These are phyloP conservation scores for Pyrus bretschneideri DNA, from an alignment of 306 rosid genomes.

Conservation along the genomic window DNA sequence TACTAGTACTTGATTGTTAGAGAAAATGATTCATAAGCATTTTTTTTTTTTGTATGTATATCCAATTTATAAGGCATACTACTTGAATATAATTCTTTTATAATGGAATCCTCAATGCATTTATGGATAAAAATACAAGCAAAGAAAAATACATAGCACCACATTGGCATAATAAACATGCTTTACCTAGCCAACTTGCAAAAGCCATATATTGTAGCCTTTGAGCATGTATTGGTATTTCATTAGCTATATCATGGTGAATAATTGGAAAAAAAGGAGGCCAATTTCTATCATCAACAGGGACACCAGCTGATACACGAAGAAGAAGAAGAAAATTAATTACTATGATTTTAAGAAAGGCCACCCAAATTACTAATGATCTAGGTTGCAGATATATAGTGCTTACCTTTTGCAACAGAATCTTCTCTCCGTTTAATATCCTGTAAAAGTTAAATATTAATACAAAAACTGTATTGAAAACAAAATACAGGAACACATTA, in stretches of 20 bases:
- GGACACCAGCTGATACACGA: slow-evolving; percentile 57
- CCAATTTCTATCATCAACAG: slow-evolving; percentile 86
- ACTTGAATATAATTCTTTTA: background rate
- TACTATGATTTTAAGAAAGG: slow-evolving; percentile 5
- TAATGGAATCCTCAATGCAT: background rate
- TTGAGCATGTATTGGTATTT: slow-evolving; percentile 94
- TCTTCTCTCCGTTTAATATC: slow-evolving; percentile 88
- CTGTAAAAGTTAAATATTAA: slow-evolving; percentile 35
- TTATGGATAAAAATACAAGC: background rate
- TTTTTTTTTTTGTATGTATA: too few relatives aligned
- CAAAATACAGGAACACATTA: slow-evolving; percentile 11
- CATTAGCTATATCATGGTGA: slow-evolving; percentile 97
- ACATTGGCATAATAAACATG: slow-evolving; percentile 8
- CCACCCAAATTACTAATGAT: background rate
- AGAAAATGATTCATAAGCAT: too few relatives aligned
- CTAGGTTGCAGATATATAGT: background rate
- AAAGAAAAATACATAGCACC: background rate
- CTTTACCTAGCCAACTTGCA: slow-evolving; percentile 95
- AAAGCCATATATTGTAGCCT: slow-evolving; percentile 92
- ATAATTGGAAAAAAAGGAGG: slow-evolving; percentile 93
- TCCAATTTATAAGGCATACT: too few relatives aligned
- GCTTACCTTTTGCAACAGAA: slow-evolving; percentile 59
- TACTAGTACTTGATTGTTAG: too few relatives aligned
- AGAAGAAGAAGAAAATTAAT: slow-evolving; percentile 8
- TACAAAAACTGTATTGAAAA: slow-evolving; percentile 8